Evolutionary conservation across 1,139 yeast species (phyloP).

Genomic region (Hemisphaericaspora subhashii): DNA sequence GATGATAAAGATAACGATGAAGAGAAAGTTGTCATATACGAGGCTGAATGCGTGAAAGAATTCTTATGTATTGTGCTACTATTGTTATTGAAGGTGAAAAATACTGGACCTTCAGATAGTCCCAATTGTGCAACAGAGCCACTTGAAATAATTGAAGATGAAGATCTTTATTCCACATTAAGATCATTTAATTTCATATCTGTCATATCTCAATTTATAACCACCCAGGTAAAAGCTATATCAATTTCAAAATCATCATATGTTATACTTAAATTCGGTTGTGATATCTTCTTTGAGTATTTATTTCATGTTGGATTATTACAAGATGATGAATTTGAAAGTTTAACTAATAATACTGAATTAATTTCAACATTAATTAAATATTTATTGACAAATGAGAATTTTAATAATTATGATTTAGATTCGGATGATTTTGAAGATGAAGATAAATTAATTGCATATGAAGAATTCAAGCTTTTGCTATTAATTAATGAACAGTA

Average conservation of each 20-base stretch:
- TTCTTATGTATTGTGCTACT: conserved; percentile 38
- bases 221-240: conserved; percentile 27
- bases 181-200: conserved; percentile 49
- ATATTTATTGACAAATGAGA: conserved; percentile 53
- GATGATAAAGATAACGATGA: conserved; percentile 7
- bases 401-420: conserved; percentile 37
- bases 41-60: conserved; percentile 32
- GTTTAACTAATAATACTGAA: conserved; percentile 26
- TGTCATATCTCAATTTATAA: conserved; percentile 40
- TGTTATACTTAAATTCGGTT: conserved; percentile 38
- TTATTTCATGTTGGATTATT: conserved; percentile 38
- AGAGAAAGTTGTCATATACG: conserved; percentile 19
- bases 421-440: conserved; percentile 46
- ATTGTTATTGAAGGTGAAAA: conserved; percentile 36
- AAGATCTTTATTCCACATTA: conserved; percentile 27
- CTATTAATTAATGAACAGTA: conserved; percentile 82
- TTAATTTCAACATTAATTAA: conserved; percentile 45
- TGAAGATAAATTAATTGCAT: conserved; percentile 63
- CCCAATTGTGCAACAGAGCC: conserved; percentile 1
- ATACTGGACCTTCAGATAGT: conserved; percentile 18
- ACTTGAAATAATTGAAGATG: conserved; percentile 16
- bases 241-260: conserved; percentile 26
- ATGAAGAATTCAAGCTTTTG: conserved; percentile 71
- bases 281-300: conserved; percentile 47
- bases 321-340: conserved; percentile 33